Conservation (phyloP, 2,329 filamentous ascomycete species). For the Xylogone sp. region DNA sequence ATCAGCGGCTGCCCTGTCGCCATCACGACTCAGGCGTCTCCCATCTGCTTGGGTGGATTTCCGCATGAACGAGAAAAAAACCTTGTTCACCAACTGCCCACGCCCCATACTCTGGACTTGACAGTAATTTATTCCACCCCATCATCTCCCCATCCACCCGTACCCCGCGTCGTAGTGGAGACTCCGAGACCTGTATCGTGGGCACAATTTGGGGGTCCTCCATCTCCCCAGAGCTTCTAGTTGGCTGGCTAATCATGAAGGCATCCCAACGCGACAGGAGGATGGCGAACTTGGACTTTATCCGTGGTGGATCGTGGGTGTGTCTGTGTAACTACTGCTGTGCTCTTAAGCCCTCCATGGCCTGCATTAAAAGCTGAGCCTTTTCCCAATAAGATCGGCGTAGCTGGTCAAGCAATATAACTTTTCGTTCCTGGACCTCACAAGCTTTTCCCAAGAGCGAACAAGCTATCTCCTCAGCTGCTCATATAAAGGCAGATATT, state of each 20-base stretch:
- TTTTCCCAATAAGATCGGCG: background rate
- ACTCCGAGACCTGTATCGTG: no score
- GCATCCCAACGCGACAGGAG: background rate
- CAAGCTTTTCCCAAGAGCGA: background rate
- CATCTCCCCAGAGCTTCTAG: background rate
- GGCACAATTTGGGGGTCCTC: background rate
- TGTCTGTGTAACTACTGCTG: background rate
- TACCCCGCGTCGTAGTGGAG: background rate
- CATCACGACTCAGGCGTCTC: background rate
- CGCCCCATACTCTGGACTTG: background rate
- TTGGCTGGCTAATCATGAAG: background rate
- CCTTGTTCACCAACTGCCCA: background rate
- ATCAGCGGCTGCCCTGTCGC: background rate
- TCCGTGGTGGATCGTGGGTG: background rate
- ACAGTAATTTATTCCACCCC: no score
- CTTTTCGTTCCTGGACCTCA: background rate
- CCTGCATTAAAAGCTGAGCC: background rate
- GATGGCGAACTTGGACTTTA: background rate
- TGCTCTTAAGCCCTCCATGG: background rate
- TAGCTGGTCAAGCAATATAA: background rate
- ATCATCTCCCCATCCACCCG: background rate
- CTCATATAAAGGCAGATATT: no score
- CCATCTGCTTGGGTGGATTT: background rate
- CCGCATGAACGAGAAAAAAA: no score
- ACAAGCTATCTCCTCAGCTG: background rate